A percentile compares a stretch with the other conserved stretches of the same genome.
These are phyloP conservation scores for Hericium alpestre DNA, from an alignment of 768 basidiomycete species.

Conservation along the genomic window DNA sequence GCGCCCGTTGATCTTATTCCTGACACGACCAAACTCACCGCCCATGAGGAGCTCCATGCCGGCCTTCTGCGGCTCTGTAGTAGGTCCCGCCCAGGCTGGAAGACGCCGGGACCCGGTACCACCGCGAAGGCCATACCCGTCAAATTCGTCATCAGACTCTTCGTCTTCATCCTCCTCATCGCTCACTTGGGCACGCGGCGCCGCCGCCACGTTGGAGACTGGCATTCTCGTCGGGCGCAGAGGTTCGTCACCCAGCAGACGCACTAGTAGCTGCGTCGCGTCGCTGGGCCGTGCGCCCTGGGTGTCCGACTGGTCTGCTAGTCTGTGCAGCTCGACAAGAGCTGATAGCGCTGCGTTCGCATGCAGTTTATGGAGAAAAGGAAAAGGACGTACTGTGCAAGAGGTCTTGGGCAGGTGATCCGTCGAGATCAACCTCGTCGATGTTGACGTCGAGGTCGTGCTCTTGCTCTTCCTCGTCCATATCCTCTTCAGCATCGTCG, in stretches of 20 bases:
- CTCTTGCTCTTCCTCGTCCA: constrained; percentile 5
- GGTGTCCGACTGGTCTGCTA: background rate
- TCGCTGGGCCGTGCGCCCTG: background rate
- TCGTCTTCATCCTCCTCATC: constrained; percentile 27
- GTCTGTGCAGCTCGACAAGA: constrained; percentile 20
- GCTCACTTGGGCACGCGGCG: background rate
- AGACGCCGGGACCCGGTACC: constrained; percentile 14
- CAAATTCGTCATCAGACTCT: constrained; percentile 19
- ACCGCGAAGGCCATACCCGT: constrained; percentile 9
- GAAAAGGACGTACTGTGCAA: too few species aligned
- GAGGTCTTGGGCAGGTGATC: too few species aligned
- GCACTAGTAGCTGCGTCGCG: background rate
- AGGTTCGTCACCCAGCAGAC: background rate
- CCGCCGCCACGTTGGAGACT: background rate
- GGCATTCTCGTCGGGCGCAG: constrained; percentile 4
- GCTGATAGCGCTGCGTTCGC: constrained; percentile 5
- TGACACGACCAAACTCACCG: constrained; percentile 72
- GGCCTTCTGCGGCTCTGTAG: constrained; percentile 48
- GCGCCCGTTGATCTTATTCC: constrained; percentile 33
- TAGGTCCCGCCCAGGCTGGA: constrained; percentile 26
- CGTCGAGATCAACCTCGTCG: background rate
- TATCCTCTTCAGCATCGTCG: constrained; percentile 12
- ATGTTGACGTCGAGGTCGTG: background rate
- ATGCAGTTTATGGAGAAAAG: too few species aligned
- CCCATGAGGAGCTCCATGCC: constrained; percentile 59